Percentiles rank a stretch among this genome's conserved stretches.
Evolutionary conservation across 129 eudicot genomes (phyloP).

Genomic region (Flaveria robusta): DNA sequence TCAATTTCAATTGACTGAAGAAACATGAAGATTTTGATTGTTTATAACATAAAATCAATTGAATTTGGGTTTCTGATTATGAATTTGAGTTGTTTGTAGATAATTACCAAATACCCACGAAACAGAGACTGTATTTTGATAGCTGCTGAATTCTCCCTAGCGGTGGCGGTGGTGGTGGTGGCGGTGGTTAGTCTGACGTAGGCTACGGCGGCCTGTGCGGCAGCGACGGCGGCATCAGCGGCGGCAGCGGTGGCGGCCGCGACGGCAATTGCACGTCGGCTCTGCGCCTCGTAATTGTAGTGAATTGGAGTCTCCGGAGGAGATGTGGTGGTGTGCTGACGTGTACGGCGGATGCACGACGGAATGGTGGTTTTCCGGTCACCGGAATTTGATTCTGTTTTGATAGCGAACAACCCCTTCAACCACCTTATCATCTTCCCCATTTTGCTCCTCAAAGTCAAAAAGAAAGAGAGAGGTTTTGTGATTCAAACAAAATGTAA

Average conservation of each 20-base stretch:
- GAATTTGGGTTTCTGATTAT: not conserved
- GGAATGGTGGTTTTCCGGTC: slow-evolving; percentile 40
- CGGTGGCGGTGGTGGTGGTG: slow-evolving; percentile 35
- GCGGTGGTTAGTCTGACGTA: slow-evolving; percentile 59
- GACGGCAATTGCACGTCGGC: slow-evolving; percentile 74
- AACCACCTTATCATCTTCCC: slow-evolving; percentile 82
- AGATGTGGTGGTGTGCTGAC: slow-evolving; percentile 38
- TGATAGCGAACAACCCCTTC: slow-evolving; percentile 60
- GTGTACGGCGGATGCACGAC: slow-evolving; percentile 37
- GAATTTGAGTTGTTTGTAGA: not conserved
- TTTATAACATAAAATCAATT: not conserved
- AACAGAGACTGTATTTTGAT: slow-evolving; percentile 64
- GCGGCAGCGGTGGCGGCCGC: slow-evolving; percentile 84
- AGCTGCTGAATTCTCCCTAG: slow-evolving; percentile 58
- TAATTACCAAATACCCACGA: slow-evolving; percentile 73
- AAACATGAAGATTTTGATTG: not conserved
- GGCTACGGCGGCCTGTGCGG: slow-evolving; percentile 68
- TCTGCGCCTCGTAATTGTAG: slow-evolving; percentile 50
- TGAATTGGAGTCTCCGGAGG: slow-evolving; percentile 53
- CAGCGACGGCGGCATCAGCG: slow-evolving; percentile 75
- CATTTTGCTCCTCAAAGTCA: slow-evolving; percentile 40
- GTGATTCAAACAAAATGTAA: slow-evolving; percentile 19
- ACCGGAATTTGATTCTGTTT: slow-evolving; percentile 43
- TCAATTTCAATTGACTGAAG: not conserved
- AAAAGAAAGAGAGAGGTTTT: slow-evolving; percentile 18